Conservation (phyloP, 345 rosid species). For the Physaria fendleri region DNA sequence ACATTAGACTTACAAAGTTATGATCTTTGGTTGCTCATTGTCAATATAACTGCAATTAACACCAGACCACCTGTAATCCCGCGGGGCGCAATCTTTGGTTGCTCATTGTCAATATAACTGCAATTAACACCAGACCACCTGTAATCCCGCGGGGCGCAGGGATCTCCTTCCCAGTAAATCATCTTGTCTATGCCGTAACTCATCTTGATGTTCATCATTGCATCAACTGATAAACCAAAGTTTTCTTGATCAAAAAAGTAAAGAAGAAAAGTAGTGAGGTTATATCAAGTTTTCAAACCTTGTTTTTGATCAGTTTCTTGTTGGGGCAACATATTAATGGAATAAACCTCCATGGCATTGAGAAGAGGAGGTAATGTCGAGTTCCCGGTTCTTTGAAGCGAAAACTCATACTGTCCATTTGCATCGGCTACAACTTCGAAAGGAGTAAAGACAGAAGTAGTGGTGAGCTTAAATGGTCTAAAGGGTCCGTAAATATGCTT, state of each 20-base stretch:
- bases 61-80: conserved; percentile 35
- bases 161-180: conserved; percentile 52
- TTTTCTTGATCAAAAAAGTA: background rate
- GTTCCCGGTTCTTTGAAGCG: conserved; percentile 25
- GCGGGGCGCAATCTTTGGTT: conserved; percentile 31
- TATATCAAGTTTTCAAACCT: conserved; percentile 28
- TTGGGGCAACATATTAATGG: conserved; percentile 19
- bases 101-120: conserved; percentile 18
- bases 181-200: conserved; percentile 29
- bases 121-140: conserved; percentile 42
- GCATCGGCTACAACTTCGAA: conserved; percentile 19
- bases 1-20: conserved; percentile 37
- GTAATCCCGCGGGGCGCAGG: conserved; percentile 29
- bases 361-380: conserved; percentile 51
- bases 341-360: conserved; percentile 49
- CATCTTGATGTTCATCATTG: conserved; percentile 36
- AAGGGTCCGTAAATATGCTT: conserved; percentile 26
- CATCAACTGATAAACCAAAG: conserved; percentile 35
- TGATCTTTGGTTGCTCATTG: conserved; percentile 28
- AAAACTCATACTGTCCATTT: conserved; percentile 22
- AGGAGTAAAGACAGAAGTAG: conserved; percentile 13
- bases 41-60: conserved; percentile 32
- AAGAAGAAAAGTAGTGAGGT: conserved; percentile 7
- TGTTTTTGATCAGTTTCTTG: conserved; percentile 29
- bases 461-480: conserved; percentile 20